A percentile compares a stretch with the other conserved stretches of the same genome.
phyloP scores from a whole-genome alignment of 2,329 filamentous ascomycete species.

The Cercospora berteroae region DNA sequence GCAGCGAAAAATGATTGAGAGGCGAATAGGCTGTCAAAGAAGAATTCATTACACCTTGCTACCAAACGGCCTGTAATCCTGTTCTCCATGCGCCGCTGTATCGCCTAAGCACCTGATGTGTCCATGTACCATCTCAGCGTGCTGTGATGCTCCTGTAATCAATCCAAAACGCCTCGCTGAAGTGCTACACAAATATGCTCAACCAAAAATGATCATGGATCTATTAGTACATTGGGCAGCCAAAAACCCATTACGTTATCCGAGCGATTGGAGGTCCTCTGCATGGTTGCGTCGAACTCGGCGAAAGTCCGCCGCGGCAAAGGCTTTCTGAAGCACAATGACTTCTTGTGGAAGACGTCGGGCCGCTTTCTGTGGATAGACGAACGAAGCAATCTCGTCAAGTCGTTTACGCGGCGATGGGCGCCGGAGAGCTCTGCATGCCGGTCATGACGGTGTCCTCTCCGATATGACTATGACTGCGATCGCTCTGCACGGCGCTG shows the following conservation, averaged over 20 bases:
- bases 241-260: not conserved
- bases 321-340: not conserved
- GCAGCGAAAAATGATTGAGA: not conserved
- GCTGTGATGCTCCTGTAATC: not conserved
- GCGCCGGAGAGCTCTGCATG: slow-evolving; percentile 39
- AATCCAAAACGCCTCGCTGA: slow-evolving; percentile 20
- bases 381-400: not conserved
- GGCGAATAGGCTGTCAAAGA: not conserved
- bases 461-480: slow-evolving; percentile 52
- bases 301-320: not conserved
- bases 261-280: not conserved
- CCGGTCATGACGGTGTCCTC: slow-evolving; percentile 33
- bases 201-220: not conserved
- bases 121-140: not conserved
- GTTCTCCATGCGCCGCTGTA: not conserved
- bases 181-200: slow-evolving; percentile 3
- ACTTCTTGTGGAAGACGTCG: not conserved
- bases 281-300: not conserved
- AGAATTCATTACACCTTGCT: not conserved
- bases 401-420: not conserved
- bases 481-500: slow-evolving; percentile 60
- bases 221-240: not conserved
- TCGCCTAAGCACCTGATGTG: not conserved
- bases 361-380: not conserved
- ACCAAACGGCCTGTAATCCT: not conserved